Evolutionary conservation across 192 early-diverging fungal genomes (phyloP), one percentile per base, ranked within the genome.

Genomic region (Coemansia reversa): DNA sequence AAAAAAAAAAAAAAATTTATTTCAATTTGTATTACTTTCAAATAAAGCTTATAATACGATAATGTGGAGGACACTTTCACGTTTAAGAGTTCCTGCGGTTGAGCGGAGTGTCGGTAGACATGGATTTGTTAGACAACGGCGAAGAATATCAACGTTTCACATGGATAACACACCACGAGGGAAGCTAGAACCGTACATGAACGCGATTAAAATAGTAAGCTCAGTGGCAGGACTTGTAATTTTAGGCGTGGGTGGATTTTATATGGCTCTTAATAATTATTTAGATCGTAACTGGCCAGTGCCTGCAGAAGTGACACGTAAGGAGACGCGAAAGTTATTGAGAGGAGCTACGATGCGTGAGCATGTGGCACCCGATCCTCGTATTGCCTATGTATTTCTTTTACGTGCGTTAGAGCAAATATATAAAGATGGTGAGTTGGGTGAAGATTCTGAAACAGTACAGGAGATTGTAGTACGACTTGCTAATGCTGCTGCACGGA

Each of bases 271-370:
- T 14, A 79, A 66, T 61, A 51, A 53, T 12, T 39, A 79, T 22
- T 25, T 79, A 11, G 70, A 72, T 32, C 22, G 14, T 4, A 73
- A 61, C 5, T 79, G 58, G 32, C 76, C 76, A 0, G 25, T 35
- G 5, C 51, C 62, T 7, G 12, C 66, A 0, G 58, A 48, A 28
- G 55, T 79, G 7, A 65, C 53, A 5, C 33, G 33, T 23, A 24
- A 25, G 11, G 66, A 58, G 29, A 79, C 70, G 22, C 70, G 76
- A 12, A 51, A 29, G 30, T 51, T 79, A 2, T 48, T 79, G 48
- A 70, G 76, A 19, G 76, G 76, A 0, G 76, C 76, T 1, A 63
- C 70, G 20, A 14, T 79, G 58, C 70, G 76, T 35, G 76, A 79
- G 58, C 67, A 73, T 35, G 35, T 79, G n/a, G 76, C 71, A 39